These are phyloP conservation scores for Rosellinia necatrix DNA, from an alignment of 2,329 filamentous ascomycete species.

Conservation along the genomic window DNA sequence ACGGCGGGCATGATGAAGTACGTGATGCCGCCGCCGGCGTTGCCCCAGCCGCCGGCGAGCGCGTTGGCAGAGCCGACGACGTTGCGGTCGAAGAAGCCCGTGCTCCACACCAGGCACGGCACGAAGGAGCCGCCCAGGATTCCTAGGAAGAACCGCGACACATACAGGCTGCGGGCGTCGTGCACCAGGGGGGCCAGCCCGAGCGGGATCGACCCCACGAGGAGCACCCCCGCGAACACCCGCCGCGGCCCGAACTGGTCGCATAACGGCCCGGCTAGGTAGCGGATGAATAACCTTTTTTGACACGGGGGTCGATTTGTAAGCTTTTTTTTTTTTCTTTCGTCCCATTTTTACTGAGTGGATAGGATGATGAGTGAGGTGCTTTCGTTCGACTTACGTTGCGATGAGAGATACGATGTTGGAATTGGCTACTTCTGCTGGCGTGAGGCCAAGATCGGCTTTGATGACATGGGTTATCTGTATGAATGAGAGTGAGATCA, in stretches of 20 bases:
- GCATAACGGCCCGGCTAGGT: slow-evolving; percentile 81
- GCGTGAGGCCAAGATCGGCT: slow-evolving; percentile 73
- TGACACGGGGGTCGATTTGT: too few relatives aligned
- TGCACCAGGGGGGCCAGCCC: slow-evolving; percentile 80
- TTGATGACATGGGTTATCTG: slow-evolving; percentile 77
- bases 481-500: slow-evolving; percentile 26
- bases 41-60: slow-evolving; percentile 82
- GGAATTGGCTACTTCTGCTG: slow-evolving; percentile 79
- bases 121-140: slow-evolving; percentile 80
- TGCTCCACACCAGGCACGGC: slow-evolving; percentile 90
- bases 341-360: too few relatives aligned
- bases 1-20: slow-evolving; percentile 94
- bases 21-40: slow-evolving; percentile 86
- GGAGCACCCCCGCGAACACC: slow-evolving; percentile 78
- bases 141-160: slow-evolving; percentile 78
- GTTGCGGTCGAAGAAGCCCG: slow-evolving; percentile 91
- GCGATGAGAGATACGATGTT: slow-evolving; percentile 83
- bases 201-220: slow-evolving; percentile 79
- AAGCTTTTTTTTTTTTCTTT: too few relatives aligned
- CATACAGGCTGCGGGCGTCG: slow-evolving; percentile 68
- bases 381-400: slow-evolving; percentile 64
- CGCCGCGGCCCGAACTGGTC: slow-evolving; percentile 81
- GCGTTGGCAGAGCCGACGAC: slow-evolving; percentile 88
- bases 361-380: too few relatives aligned
- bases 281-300: slow-evolving; percentile 70